Base-by-base conservation (phyloP, 208 protist genomes). In the Trypanosoma rangeli region DNA sequence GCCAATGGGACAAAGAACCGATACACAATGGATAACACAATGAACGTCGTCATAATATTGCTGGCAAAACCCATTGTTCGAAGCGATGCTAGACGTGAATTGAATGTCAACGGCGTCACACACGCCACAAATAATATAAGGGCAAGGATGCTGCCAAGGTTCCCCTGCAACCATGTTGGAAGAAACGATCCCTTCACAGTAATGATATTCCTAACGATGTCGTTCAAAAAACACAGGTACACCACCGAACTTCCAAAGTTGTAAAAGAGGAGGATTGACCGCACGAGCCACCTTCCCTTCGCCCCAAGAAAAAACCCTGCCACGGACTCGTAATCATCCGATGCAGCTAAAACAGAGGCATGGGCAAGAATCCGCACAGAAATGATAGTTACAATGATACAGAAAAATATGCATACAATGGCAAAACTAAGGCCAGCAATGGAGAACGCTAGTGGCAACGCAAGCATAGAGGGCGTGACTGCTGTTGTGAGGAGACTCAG, bases 271-370 rank as follows among this genome's bases (percentile, higher is more conserved):
- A 93, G 78, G 46, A 89, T 73, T 18, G 64, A 60, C 31, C 87
- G 87, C 29, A 80, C 73, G 20, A 72, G 60, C 83, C 79, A 89
- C 15, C 73, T 73, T 10, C 84, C 80, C 35, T 78, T 79, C 31
- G 53, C 20, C 46, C 83, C 85, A 35, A 93, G 81, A 29, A 93
- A 91, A 54, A 91, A 91, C 55, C 78, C 85, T 29, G 83, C 78
- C 20, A 93, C 87, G 33, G 77, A 87, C 67, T 89, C 87, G 73
- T 89, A 93, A 80, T 93, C 87, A 49, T 90, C 82, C 15, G 83
- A 89, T 67, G 82, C 80, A 29, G 83, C 87, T 8, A 83, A 90
- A 16, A 83, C 69, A 20, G 87, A 93, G 55, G 87, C 83, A 22
- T 87, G 74, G 13, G 87, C 84, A 57, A 93, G 80, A 52, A 93